These are phyloP conservation scores for Psidium guajava DNA, from an alignment of 345 rosid genomes.

Conservation along the genomic window DNA sequence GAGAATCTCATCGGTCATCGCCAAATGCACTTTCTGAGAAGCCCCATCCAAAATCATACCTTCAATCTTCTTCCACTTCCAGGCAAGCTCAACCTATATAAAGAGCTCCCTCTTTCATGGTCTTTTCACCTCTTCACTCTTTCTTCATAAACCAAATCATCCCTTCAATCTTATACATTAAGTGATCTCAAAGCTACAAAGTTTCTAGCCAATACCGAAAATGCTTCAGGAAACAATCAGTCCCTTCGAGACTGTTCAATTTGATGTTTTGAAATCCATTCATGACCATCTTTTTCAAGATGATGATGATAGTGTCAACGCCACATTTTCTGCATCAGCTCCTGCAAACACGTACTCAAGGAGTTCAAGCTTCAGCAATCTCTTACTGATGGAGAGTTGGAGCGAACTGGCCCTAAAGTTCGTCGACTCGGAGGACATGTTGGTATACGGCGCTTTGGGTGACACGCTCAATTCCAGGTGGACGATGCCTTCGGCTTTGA, in stretches of 20 bases:
- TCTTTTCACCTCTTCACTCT: not conserved
- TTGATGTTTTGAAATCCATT: not conserved
- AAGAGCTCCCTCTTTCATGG: not conserved
- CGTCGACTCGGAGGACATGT: constrained; percentile 22
- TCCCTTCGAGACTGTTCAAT: not conserved
- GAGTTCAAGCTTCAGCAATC: constrained; percentile 21
- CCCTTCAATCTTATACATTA: not conserved
- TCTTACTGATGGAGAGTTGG: constrained; percentile 18
- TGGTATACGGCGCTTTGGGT: constrained; percentile 12
- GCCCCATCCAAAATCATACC: too few species aligned
- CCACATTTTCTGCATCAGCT: not conserved
- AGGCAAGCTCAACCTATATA: not conserved
- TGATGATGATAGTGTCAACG: not conserved
- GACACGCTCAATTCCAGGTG: not conserved
- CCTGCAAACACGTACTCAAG: not conserved
- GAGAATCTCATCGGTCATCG: too few species aligned
- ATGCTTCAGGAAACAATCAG: not conserved
- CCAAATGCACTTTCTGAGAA: too few species aligned
- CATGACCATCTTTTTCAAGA: not conserved
- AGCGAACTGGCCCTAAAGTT: constrained; percentile 19
- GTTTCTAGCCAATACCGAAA: not conserved
- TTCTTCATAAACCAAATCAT: not conserved
- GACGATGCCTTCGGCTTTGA: constrained; percentile 1
- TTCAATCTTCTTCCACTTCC: not conserved
- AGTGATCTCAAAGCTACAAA: not conserved